A percentile compares a stretch with the other conserved stretches of the same genome.
These are phyloP conservation scores for Aspergillus wentii DNA, from an alignment of 495 filamentous ascomycete species.

Conservation along the genomic window DNA sequence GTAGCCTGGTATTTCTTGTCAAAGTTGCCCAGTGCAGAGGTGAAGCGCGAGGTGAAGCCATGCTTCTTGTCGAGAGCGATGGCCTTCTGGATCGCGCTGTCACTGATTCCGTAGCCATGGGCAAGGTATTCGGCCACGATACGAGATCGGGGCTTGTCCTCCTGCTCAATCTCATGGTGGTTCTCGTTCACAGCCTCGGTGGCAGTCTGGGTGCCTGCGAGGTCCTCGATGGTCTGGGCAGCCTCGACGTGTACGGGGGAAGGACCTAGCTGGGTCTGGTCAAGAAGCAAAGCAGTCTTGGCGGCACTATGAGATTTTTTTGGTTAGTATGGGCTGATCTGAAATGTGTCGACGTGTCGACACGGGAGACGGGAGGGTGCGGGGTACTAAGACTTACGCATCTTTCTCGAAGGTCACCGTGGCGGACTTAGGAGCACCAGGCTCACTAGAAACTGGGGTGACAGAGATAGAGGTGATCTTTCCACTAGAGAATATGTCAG, in stretches of 20 bases:
- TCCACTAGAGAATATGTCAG: conserved; percentile 53
- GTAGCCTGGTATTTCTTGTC: conserved; percentile 77
- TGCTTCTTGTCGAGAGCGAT: conserved; percentile 90
- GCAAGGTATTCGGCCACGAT: conserved; percentile 95
- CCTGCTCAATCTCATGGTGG: conserved; percentile 70
- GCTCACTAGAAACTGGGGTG: conserved; percentile 55
- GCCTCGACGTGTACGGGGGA: conserved; percentile 73
- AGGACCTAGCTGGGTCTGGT: conserved; percentile 86
- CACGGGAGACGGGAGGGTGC: no score
- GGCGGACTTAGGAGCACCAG: conserved; percentile 65
- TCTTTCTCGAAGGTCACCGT: conserved; percentile 94
- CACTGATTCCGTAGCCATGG: conserved; percentile 84
- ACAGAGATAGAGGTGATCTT: conserved; percentile 83
- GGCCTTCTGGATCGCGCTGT: conserved; percentile 76
- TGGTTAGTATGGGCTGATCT: background rate
- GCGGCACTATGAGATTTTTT: conserved; percentile 52
- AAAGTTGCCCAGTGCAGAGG: conserved; percentile 64
- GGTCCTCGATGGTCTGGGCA: conserved; percentile 57
- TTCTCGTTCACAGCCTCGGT: conserved; percentile 48
- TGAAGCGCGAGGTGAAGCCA: conserved; percentile 74
- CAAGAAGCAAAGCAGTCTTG: conserved; percentile 92
- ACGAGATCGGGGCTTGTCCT: conserved; percentile 90
- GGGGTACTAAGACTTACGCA: conserved; percentile 50
- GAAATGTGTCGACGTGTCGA: conserved; percentile 4
- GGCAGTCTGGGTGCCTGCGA: conserved; percentile 49